phyloP scores from a whole-genome alignment of 2,329 filamentous ascomycete genomes.

The Ceratocystis alfenasii region DNA sequence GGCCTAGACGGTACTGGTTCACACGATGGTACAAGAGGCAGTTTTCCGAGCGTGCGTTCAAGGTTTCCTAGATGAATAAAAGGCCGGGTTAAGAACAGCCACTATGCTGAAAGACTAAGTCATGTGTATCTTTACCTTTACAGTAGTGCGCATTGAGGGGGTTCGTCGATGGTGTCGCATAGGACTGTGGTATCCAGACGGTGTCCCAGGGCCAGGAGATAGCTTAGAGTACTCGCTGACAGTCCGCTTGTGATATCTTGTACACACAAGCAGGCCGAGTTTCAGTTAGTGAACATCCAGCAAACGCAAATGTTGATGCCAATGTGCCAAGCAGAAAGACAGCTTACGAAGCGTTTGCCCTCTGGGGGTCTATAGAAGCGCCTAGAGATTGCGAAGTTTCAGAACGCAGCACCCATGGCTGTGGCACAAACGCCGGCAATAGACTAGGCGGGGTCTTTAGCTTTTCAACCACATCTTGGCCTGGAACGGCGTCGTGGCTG shows the following conservation, averaged over 20 bases:
- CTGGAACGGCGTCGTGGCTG: neutral
- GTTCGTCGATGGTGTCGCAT: conserved; percentile 47
- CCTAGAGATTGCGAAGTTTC: conserved; percentile 11
- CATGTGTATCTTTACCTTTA: conserved; percentile 37
- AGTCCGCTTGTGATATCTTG: conserved; percentile 21
- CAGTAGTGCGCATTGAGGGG: conserved; percentile 44
- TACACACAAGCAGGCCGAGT: neutral
- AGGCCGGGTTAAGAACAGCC: neutral
- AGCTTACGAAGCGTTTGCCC: conserved; percentile 14
- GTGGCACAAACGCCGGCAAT: conserved; percentile 18
- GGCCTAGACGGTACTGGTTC: conserved; percentile 88
- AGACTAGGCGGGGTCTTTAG: conserved; percentile 1
- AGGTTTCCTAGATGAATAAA: conserved; percentile 55
- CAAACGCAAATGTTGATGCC: neutral
- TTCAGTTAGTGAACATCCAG: neutral
- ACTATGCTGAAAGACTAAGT: neutral
- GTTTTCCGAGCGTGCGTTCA: conserved; percentile 80
- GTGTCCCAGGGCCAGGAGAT: conserved; percentile 14
- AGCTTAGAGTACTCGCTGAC: conserved; percentile 21
- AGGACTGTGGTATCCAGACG: conserved; percentile 32
- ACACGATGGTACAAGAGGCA: conserved; percentile 79
- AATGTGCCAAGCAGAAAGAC: neutral
- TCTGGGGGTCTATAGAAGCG: neutral
- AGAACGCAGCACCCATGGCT: conserved; percentile 6
- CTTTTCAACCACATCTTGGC: neutral